These are phyloP conservation scores for Lactifluus rugatus DNA, from an alignment of 768 basidiomycete genomes.

Conservation along the genomic window DNA sequence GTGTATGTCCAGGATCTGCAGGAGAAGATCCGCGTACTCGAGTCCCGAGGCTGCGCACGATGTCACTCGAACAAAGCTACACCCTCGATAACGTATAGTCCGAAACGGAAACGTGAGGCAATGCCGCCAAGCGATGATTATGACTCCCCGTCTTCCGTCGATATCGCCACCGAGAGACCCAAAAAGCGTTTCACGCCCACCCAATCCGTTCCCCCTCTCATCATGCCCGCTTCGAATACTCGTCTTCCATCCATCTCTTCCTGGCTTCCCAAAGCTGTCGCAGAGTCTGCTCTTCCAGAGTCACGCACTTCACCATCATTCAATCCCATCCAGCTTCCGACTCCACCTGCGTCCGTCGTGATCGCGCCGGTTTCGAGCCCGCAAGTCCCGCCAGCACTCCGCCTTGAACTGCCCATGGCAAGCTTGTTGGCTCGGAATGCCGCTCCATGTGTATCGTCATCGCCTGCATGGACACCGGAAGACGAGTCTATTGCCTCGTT, in stretches of 20 bases:
- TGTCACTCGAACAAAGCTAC: background rate
- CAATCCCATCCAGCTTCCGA: slow-evolving; percentile 16
- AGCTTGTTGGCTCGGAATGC: background rate
- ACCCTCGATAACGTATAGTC: background rate
- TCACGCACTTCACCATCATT: background rate
- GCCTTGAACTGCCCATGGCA: slow-evolving; percentile 17
- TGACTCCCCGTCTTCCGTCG: background rate
- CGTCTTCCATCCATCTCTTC: slow-evolving; percentile 20
- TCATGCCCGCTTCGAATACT: background rate
- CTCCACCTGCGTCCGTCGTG: slow-evolving; percentile 15
- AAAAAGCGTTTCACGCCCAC: slow-evolving; percentile 3
- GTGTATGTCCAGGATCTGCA: slow-evolving; percentile 20
- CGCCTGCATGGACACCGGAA: slow-evolving; percentile 19
- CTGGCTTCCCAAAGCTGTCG: slow-evolving; percentile 13
- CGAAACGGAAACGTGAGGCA: slow-evolving; percentile 14
- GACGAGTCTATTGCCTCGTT: slow-evolving; percentile 18
- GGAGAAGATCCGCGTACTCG: slow-evolving; percentile 17
- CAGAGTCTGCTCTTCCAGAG: background rate
- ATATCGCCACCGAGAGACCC: background rate
- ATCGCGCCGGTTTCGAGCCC: slow-evolving; percentile 17
- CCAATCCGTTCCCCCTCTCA: background rate
- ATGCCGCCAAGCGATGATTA: slow-evolving; percentile 5
- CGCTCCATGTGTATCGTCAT: background rate
- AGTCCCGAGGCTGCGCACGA: slow-evolving; percentile 3
- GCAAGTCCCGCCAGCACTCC: slow-evolving; percentile 16